phyloP scores from a whole-genome alignment of 768 basidiomycete genomes.

The Coprinopsis cinerea region DNA sequence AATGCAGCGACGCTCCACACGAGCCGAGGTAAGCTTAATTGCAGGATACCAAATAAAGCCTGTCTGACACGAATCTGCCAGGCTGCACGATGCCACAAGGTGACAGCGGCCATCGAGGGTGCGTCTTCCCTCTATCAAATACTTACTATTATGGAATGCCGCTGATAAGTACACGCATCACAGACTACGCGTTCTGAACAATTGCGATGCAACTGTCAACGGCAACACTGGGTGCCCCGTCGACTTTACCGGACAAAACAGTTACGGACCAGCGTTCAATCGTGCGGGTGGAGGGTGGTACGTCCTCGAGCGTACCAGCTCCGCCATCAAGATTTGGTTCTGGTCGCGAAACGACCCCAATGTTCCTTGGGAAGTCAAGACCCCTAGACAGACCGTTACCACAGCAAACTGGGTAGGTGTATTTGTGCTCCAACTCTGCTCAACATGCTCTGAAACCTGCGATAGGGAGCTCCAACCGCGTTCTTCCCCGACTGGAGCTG shows the following conservation, averaged over 20 bases:
- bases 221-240: slow-evolving; percentile 25
- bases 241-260: slow-evolving; percentile 27
- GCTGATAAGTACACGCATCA: too few relatives aligned
- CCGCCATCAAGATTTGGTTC: slow-evolving; percentile 67
- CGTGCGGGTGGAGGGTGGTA: slow-evolving; percentile 58
- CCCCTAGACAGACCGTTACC: slow-evolving; percentile 34
- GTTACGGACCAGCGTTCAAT: slow-evolving; percentile 58
- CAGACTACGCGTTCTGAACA: slow-evolving; percentile 35
- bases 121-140: too few relatives aligned
- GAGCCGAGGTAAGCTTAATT: too few relatives aligned
- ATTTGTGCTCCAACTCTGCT: neutral
- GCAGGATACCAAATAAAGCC: too few relatives aligned
- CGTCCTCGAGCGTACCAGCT: slow-evolving; percentile 53
- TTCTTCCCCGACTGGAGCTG: slow-evolving; percentile 56
- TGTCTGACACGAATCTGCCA: too few relatives aligned
- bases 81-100: too few relatives aligned
- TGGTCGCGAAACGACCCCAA: slow-evolving; percentile 50
- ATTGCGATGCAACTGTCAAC: slow-evolving; percentile 21
- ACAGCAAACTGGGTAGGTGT: slow-evolving; percentile 47
- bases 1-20: slow-evolving; percentile 34
- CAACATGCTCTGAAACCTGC: neutral
- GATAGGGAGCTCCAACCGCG: slow-evolving; percentile 50
- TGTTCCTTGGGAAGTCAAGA: slow-evolving; percentile 43
- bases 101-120: too few relatives aligned
- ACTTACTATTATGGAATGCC: slow-evolving; percentile 25